Conservation (phyloP, 1,139 yeast species). For the Wickerhamiella infanticola region DNA sequence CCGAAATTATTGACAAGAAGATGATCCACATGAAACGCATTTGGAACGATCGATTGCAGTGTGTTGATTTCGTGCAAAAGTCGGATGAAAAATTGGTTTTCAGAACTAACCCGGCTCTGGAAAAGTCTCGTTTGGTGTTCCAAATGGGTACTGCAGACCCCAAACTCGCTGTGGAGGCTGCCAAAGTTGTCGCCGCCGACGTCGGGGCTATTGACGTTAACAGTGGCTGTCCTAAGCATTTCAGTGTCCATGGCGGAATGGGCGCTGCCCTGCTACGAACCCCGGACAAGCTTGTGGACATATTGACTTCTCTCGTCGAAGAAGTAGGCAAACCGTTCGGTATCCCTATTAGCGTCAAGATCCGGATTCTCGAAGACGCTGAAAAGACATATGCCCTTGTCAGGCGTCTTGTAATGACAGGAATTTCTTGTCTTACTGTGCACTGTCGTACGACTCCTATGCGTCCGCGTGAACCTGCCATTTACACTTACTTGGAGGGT, state of each 20-base stretch:
- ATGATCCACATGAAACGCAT: constrained; percentile 51
- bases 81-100: constrained; percentile 38
- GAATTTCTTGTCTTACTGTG: constrained; percentile 68
- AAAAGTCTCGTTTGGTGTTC: constrained; percentile 52
- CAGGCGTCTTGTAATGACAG: constrained; percentile 53
- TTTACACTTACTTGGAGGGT: constrained; percentile 42
- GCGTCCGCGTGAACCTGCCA: constrained; percentile 77
- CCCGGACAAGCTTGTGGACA: constrained; percentile 61
- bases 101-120: constrained; percentile 51
- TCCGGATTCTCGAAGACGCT: constrained; percentile 51
- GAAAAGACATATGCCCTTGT: constrained; percentile 51
- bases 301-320: constrained; percentile 49
- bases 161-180: constrained; percentile 76
- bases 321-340: constrained; percentile 64
- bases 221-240: constrained; percentile 92
- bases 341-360: constrained; percentile 82
- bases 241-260: constrained; percentile 58
- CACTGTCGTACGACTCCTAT: constrained; percentile 83
- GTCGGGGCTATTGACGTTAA: constrained; percentile 89
- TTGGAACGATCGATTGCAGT: constrained; percentile 30
- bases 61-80: constrained; percentile 27
- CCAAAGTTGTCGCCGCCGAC: constrained; percentile 59
- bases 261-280: constrained; percentile 82
- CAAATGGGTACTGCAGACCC: constrained; percentile 85
- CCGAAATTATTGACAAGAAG: constrained; percentile 83